A percentile compares a stretch with the other conserved stretches of the same genome.
These are phyloP conservation scores for Plicaturopsis crispa DNA, from an alignment of 768 basidiomycete species.

Conservation along the genomic window DNA sequence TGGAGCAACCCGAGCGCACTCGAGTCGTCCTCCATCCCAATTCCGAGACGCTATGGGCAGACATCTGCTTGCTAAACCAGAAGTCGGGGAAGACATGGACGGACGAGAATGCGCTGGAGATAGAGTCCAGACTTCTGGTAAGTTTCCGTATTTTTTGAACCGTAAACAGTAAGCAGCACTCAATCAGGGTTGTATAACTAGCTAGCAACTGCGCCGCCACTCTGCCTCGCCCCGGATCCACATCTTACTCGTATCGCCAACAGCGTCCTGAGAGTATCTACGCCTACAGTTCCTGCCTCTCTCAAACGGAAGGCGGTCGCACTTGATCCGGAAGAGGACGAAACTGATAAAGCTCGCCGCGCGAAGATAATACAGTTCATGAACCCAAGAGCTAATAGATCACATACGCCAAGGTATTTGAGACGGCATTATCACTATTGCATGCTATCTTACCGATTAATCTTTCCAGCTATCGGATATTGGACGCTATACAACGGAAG, in stretches of 20 bases:
- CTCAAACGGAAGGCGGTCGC: conserved; percentile 71
- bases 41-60: conserved; percentile 71
- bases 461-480: conserved; percentile 41
- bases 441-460: conserved; percentile 1
- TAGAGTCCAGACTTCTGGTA: conserved; percentile 71
- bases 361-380: conserved; percentile 75
- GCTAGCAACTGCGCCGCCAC: conserved; percentile 67
- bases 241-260: conserved; percentile 73
- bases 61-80: conserved; percentile 65
- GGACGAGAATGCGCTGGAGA: conserved; percentile 63
- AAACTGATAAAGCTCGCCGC: conserved; percentile 64
- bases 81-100: conserved; percentile 53
- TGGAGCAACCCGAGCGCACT: conserved; percentile 52
- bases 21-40: conserved; percentile 75
- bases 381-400: conserved; percentile 48
- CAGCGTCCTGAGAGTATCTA: conserved; percentile 62
- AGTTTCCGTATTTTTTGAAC: conserved; percentile 21
- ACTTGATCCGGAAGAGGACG: conserved; percentile 69
- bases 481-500: conserved; percentile 37
- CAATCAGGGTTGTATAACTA: conserved; percentile 17
- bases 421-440: conserved; percentile 4
- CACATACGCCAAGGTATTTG: conserved; percentile 42
- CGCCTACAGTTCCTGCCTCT: conserved; percentile 63
- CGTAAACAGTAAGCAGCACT: not conserved
- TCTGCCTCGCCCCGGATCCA: conserved; percentile 77